These are phyloP conservation scores for Macrolepiota dolichaula DNA, from an alignment of 768 basidiomycete species.

Conservation along the genomic window DNA sequence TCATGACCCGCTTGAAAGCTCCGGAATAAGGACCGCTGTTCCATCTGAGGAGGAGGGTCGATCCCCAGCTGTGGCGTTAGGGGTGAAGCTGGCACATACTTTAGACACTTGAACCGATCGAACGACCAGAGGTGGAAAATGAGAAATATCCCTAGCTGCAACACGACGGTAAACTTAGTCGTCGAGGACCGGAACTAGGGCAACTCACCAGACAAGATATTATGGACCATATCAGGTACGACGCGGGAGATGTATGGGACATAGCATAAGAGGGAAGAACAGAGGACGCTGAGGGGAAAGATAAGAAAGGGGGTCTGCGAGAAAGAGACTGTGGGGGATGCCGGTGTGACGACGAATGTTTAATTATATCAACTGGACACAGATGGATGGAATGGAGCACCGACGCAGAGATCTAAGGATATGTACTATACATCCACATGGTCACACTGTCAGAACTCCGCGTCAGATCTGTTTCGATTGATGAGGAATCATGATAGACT, in stretches of 20 bases:
- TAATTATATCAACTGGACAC: neutral
- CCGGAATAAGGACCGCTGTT: constrained; percentile 62
- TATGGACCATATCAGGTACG: constrained; percentile 10
- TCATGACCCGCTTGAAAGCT: constrained; percentile 86
- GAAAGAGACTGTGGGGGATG: neutral
- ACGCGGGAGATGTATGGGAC: constrained; percentile 8
- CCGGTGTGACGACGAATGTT: neutral
- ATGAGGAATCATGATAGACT: neutral
- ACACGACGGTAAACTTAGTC: neutral
- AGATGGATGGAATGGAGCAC: neutral
- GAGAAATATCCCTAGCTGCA: constrained; percentile 58
- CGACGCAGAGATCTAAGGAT: neutral
- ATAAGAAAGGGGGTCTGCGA: neutral
- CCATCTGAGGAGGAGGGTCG: constrained; percentile 47
- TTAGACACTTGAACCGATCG: constrained; percentile 73
- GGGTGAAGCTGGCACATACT: constrained; percentile 30
- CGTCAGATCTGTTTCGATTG: neutral
- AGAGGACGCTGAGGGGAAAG: neutral
- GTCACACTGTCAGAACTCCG: neutral
- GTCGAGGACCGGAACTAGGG: neutral
- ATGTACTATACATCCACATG: neutral
- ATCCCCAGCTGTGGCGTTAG: neutral
- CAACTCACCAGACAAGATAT: constrained; percentile 48
- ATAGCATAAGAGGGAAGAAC: neutral
- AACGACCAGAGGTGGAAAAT: constrained; percentile 78